Conservation (phyloP, 129 eudicot genomes). For the Escallonia herrerae region DNA sequence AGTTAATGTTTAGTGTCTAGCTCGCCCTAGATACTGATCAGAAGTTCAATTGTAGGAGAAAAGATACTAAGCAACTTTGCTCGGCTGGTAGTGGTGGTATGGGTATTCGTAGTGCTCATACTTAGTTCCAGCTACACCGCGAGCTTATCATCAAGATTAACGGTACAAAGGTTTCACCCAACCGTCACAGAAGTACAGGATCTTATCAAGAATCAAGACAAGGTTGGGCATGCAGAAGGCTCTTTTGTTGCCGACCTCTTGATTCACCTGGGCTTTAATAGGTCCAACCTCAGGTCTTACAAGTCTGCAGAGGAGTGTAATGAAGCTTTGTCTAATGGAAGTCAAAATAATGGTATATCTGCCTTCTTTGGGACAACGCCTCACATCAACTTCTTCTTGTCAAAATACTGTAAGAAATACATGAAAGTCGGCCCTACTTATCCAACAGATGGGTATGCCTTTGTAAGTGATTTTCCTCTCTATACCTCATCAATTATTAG, state of each 20-base stretch:
- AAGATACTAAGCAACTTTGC: constrained; percentile 6
- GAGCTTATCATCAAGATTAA: constrained; percentile 17
- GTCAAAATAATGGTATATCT: no score
- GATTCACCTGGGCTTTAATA: not conserved
- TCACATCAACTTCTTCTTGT: no score
- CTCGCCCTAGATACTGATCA: no score
- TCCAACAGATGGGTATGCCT: no score
- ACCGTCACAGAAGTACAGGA: not conserved
- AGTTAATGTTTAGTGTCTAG: no score
- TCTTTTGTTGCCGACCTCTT: constrained; percentile 5
- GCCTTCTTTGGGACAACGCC: no score
- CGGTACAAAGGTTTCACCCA: constrained; percentile 5
- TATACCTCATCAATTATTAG: no score
- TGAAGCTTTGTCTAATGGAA: no score
- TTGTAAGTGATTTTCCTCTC: no score
- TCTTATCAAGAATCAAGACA: constrained; percentile 6
- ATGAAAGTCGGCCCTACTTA: no score
- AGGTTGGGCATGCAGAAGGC: constrained; percentile 12
- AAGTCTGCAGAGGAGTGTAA: no score
- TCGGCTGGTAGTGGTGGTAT: constrained; percentile 7
- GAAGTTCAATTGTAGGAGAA: not conserved
- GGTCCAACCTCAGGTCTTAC: not conserved
- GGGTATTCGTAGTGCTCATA: constrained; percentile 17
- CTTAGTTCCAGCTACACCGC: constrained; percentile 14
- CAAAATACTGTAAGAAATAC: no score